Conservation (phyloP, 1,284 basidiomycete genomes). For the Irpex sp. region DNA sequence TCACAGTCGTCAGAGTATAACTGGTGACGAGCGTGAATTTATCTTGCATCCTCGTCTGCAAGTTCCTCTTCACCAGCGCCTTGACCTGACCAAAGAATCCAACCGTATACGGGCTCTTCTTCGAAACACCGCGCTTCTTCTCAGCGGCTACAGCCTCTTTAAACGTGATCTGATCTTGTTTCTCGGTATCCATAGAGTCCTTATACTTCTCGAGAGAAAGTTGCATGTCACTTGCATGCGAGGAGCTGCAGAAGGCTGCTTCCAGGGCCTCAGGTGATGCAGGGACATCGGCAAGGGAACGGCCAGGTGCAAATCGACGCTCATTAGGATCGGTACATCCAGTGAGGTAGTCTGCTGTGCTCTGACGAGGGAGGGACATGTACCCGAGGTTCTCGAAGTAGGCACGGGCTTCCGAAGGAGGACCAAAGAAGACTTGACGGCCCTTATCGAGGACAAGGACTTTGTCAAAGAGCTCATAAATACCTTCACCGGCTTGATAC, state of each 20-base stretch:
- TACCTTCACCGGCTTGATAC: slow-evolving; percentile 79
- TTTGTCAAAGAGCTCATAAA: slow-evolving; percentile 66
- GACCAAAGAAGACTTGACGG: slow-evolving; percentile 81
- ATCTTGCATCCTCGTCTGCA: slow-evolving; percentile 79
- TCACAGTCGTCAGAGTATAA: slow-evolving; percentile 52
- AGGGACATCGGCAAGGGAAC: slow-evolving; percentile 63
- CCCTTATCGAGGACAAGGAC: slow-evolving; percentile 76
- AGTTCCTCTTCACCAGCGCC: slow-evolving; percentile 73
- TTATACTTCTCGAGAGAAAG: slow-evolving; percentile 64
- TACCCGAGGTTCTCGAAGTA: slow-evolving; percentile 83
- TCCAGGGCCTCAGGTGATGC: slow-evolving; percentile 73
- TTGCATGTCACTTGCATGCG: slow-evolving; percentile 46
- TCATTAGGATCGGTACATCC: slow-evolving; percentile 84
- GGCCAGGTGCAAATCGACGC: slow-evolving; percentile 76
- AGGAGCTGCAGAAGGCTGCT: slow-evolving; percentile 59
- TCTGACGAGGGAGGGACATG: slow-evolving; percentile 70
- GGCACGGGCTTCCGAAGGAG: slow-evolving; percentile 62
- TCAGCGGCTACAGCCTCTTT: slow-evolving; percentile 71
- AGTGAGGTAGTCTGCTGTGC: slow-evolving; percentile 76
- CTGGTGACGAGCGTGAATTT: slow-evolving; percentile 78
- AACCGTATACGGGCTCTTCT: slow-evolving; percentile 86
- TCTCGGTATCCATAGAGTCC: slow-evolving; percentile 54
- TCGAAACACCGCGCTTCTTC: slow-evolving; percentile 81
- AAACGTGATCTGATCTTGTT: slow-evolving; percentile 72
- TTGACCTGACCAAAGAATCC: slow-evolving; percentile 73